Conservation (phyloP, 108 stramenopile genomes). For the Nitzschia sp. region DNA sequence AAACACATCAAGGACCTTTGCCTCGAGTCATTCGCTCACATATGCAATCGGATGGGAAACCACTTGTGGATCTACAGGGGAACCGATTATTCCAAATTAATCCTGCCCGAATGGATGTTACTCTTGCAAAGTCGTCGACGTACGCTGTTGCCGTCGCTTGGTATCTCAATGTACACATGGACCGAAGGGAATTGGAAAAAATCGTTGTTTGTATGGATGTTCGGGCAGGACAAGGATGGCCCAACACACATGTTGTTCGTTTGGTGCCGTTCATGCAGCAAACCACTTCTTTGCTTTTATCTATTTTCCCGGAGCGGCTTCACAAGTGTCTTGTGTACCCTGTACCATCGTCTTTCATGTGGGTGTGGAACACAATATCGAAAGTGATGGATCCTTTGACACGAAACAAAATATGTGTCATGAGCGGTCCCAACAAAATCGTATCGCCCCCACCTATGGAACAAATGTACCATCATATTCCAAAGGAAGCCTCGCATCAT, state of each 20-base stretch:
- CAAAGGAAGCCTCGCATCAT: slow-evolving; percentile 8
- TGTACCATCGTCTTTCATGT: slow-evolving; percentile 48
- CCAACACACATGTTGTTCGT: slow-evolving; percentile 51
- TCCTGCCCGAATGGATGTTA: slow-evolving; percentile 60
- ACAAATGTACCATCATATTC: slow-evolving; percentile 24
- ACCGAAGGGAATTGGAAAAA: slow-evolving; percentile 44
- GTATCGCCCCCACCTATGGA: slow-evolving; percentile 33
- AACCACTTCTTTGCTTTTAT: slow-evolving; percentile 43
- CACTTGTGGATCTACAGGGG: slow-evolving; percentile 33
- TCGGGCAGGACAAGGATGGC: slow-evolving; percentile 74
- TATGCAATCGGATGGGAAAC: not conserved
- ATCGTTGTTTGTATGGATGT: slow-evolving; percentile 66
- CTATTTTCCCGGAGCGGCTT: slow-evolving; percentile 70
- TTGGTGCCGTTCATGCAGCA: slow-evolving; percentile 63
- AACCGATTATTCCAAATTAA: slow-evolving; percentile 58
- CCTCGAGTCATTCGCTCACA: slow-evolving; percentile 27
- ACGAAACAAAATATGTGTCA: slow-evolving; percentile 44
- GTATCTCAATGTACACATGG: slow-evolving; percentile 58
- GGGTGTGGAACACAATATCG: slow-evolving; percentile 46
- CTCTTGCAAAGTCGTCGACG: slow-evolving; percentile 43
- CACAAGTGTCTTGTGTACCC: slow-evolving; percentile 59
- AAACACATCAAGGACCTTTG: slow-evolving; percentile 20
- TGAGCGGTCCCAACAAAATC: slow-evolving; percentile 34
- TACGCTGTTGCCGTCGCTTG: slow-evolving; percentile 73
- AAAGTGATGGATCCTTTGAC: slow-evolving; percentile 63